Evolutionary conservation across 495 filamentous ascomycete genomes (phyloP), one percentile per base, ranked within the genome.

Genomic region (Neurospora hispaniola): DNA sequence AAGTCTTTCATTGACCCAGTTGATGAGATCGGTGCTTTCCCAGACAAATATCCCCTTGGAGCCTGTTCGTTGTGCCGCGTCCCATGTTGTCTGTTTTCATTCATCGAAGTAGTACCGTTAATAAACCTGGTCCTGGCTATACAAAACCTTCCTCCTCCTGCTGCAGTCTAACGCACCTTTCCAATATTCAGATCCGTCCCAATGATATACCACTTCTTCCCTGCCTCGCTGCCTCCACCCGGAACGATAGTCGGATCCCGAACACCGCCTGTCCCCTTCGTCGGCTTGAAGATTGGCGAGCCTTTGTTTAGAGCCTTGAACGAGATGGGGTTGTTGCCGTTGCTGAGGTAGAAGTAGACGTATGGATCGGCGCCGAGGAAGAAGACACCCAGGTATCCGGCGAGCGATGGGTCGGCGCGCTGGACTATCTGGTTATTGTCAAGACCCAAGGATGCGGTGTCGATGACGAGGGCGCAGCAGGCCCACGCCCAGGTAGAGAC

Each of bases 181-280:
- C 78, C 85, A 71, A 88, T 88, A 69, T 88, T 73, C 7, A 87
- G 75, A 72, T 87, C 85, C 3, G 85, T 88, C 18, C 85, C 85
- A 27, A 88, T 80, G 46, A 87, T 87, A 68, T 86, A 87, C 85
- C 85, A 87, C 76, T 87, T 88, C 78, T 79, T 81, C 1, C 81
- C 85, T 0, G 80, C 84, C 46, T 88, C 85, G 8, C 41, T 73
- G 8, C 85, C 85, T 12, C 83, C 84, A 4, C 86, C 85, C n/a
- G 79, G 74, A 23, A 86, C 77, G 5, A 86, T 79, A 16, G 81
- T 80, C 0, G 85, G 86, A 46, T 87, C 85, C 27, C 86, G 78
- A 0, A 87, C 83, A 11, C 85, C 86, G 16, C 80, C 80, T 3
- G 85, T 87, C 20, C 85, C 85, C 71, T 83, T 81, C 7, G 84